phyloP scores from a whole-genome alignment of 176 grass and related monocot species.

The Chrysopogon serrulatus region DNA sequence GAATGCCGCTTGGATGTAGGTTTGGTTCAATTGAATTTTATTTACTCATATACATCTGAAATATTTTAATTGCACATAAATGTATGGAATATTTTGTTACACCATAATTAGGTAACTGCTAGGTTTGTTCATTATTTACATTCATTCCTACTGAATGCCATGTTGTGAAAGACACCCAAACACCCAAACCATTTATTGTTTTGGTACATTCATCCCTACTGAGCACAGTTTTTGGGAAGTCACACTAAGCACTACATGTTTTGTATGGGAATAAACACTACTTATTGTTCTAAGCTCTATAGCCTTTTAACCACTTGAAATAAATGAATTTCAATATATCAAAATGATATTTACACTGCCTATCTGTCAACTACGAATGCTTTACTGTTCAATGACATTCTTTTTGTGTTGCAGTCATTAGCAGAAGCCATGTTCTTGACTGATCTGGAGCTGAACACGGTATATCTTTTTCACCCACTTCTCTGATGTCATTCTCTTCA shows the following conservation, averaged over 20 bases:
- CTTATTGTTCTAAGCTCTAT: not conserved
- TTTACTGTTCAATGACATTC: slow-evolving; percentile 6
- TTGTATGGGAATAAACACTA: not conserved
- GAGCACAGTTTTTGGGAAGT: not conserved
- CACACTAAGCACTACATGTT: not conserved
- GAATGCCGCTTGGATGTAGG: slow-evolving; percentile 98
- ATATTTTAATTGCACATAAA: not conserved
- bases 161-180: not conserved
- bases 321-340: not conserved
- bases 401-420: slow-evolving; percentile 66
- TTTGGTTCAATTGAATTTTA: slow-evolving; percentile 34
- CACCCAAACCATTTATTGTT: not conserved
- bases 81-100: not conserved
- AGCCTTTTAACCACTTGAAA: not conserved
- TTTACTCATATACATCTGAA: not conserved
- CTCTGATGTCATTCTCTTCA: not conserved
- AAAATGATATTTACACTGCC: not conserved
- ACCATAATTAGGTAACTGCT: not conserved
- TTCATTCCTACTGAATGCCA: not conserved
- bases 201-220: not conserved
- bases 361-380: not conserved
- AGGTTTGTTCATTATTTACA: not conserved
- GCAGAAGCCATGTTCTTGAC: slow-evolving; percentile 96
- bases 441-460: slow-evolving; percentile 87
- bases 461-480: slow-evolving; percentile 29